Base-by-base conservation (phyloP, 345 rosid genomes). In the Acer saccharum region DNA sequence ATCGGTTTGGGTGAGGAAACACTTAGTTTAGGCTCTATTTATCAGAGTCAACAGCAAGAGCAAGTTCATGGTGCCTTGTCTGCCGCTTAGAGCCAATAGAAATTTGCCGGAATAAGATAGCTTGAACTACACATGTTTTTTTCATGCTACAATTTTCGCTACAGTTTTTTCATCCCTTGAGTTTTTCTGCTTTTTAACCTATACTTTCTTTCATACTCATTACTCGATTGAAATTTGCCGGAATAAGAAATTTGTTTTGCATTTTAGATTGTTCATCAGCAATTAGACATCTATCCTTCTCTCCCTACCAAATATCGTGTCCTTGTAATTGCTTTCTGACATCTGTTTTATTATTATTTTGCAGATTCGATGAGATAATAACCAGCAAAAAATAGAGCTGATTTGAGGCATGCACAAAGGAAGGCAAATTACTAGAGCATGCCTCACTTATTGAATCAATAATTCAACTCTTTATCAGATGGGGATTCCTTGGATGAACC, bases 41-140 rank as follows among this genome's bases (percentile, higher is more conserved):
- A 75, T 61, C 23, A 16, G 82, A 78, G 84, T 81, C 82, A 76
- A 63, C 84, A 78, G 82, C 68, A 46, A 76, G 80, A 55, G 73
- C 84, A 81, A 43, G 6, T 27, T 41, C 35, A 69, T 78, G 77
- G 82, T 55, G 80, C 65, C 76, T 80, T 64, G 78, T 75, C 84
- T 78, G 86, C 78, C 80, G 76, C 86, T 72, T 81, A 82, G 82
- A 81, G 82, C 79, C 86, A 20, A 83, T 2, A 83, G 39, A 48
- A 55, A 68, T 29, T 55, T 11, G 71, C 80, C 43, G 64, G 68
- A 62, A 1, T 77, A 78, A 69, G 66, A 81, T 74, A 58, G 75
- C 64, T 65, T 77, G 41, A 64, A 55, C 52, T 0, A 44, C 1
- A 0, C 57, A 1, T 0, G 16, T 14, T 21, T 44, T 67, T 71